Base-by-base conservation (phyloP, 208 protist species). In the Leptomonas pyrrhocoris region DNA sequence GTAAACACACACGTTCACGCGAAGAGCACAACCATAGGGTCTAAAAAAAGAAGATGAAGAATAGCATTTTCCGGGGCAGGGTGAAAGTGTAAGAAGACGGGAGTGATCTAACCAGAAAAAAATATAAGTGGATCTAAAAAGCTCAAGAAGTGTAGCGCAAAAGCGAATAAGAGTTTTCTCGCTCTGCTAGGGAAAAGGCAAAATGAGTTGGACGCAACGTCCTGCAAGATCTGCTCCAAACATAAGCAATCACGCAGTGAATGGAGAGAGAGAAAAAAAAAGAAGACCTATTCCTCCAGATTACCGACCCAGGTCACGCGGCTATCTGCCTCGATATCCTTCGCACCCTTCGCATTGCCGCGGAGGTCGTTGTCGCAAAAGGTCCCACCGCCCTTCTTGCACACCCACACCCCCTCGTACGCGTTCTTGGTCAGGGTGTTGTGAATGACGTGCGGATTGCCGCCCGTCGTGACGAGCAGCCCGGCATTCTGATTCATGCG, bases 371-470 rank as follows among this genome's bases (percentile, higher is more conserved):
- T 97, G 53, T 85, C 78, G 69, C 77, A 83, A 67, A 93, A 93
- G 28, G 79, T 87, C 25, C 89, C 89, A 38, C 79, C 68, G 16
- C 92, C 92, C 23, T 53, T 71, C 61, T 93, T 93, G 76, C 92
- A 97, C 45, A 97, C 85, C 90, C 92, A 97, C 6, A 97, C 79
- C 19, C 92, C 92, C 65, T 97, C 92, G 67, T 94, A 96, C 42
- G 80, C 69, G 76, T 95, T 97, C 7, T 80, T 77, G 25, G 66
- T 68, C 50, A 97, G 68, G 2, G 57, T 82, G 81, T 97, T 97
- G 46, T 80, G 74, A 13, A 91, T 83, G 0, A 94, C 86, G 76
- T 90, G 77, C 25, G 89, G 90, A 38, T 54, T 72, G 30, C 88
- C 86, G 5, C 68, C 54, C 1, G 88, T 89, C 4, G 92, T 95